Evolutionary conservation across 345 rosid genomes (phyloP).

Genomic region (Eucalyptus globulus): DNA sequence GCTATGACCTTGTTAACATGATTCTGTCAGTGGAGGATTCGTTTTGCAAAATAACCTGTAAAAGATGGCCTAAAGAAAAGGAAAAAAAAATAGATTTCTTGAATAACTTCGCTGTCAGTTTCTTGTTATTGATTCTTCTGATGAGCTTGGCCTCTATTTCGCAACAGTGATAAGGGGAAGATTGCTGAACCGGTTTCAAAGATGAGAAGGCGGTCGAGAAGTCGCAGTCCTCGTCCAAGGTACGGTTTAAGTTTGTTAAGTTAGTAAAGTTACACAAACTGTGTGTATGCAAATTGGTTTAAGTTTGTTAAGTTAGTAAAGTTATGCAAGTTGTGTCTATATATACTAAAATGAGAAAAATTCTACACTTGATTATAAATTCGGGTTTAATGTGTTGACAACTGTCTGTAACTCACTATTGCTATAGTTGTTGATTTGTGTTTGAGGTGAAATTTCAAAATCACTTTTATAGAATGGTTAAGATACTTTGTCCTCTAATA

Average conservation of each 20-base stretch:
- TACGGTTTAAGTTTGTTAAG: neutral
- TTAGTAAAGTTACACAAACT: neutral
- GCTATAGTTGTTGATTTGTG: neutral
- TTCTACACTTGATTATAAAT: neutral
- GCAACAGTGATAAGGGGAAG: constrained; percentile 35
- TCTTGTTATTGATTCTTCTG: neutral
- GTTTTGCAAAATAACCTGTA: neutral
- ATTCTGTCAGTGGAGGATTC: neutral
- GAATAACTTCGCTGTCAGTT: neutral
- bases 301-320: neutral
- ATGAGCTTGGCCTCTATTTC: neutral
- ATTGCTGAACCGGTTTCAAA: constrained; percentile 29
- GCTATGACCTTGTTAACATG: neutral
- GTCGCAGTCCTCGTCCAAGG: constrained; percentile 48
- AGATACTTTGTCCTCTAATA: neutral
- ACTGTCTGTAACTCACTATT: neutral
- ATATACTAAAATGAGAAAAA: neutral
- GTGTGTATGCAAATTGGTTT: neutral
- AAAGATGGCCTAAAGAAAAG: neutral
- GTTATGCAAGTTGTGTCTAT: neutral
- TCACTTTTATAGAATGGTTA: neutral
- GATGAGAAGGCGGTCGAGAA: constrained; percentile 22
- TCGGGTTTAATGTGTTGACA: neutral
- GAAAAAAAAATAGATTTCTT: neutral
- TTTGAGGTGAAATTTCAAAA: neutral